Evolutionary conservation across 257 asterid genomes (phyloP), one percentile per base, ranked within the genome.

Genomic region (Dorcoceras hygrometricum): DNA sequence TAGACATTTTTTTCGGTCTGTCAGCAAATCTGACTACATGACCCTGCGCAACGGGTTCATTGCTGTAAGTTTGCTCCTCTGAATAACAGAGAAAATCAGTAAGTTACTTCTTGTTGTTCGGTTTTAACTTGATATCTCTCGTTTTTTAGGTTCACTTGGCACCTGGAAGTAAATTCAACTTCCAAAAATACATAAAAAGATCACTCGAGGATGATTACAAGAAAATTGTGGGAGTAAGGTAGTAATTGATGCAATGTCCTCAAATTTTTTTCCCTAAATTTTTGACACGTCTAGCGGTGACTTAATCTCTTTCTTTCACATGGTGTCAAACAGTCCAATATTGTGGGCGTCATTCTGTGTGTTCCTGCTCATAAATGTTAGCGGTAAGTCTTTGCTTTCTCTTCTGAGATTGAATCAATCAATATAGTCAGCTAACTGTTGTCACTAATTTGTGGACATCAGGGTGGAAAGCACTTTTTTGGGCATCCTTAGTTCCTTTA

Each of bases 181-280:
- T 94, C 87, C 99, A 86, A 71, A 86, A 94, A 68, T 94, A 94
- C 78, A 88, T 94, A 76, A 88, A 88, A 68, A 80, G 99, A 78
- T 90, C 99, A 53, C 78, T 94, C 22, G 99, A 90, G 76, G 99
- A 90, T 59, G 99, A 94, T 78, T 94, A 74, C 71, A 90, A 94
- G 89, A 83, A 73, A 10, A 90, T 90, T 24, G 99, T 90, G 66
- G 99, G 99, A 76, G 90, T 94, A 67, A 94, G 97, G 99, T 90
- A 83, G 39, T 61, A 31, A 22, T 51, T 57, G 36, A 12, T 39
- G 16, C 54, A 8, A 62, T 51, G 59, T 23, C 26, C 39, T 20
- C 62, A 57, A 20, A n/a, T n/a, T n/a, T 28, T 56, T 66, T 50
- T 20, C 28, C 53, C 8, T 1, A 0, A 3, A 1, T 39, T 12